Base-by-base conservation (phyloP, 176 grass and related monocot species). In the Oryza australiensis region DNA sequence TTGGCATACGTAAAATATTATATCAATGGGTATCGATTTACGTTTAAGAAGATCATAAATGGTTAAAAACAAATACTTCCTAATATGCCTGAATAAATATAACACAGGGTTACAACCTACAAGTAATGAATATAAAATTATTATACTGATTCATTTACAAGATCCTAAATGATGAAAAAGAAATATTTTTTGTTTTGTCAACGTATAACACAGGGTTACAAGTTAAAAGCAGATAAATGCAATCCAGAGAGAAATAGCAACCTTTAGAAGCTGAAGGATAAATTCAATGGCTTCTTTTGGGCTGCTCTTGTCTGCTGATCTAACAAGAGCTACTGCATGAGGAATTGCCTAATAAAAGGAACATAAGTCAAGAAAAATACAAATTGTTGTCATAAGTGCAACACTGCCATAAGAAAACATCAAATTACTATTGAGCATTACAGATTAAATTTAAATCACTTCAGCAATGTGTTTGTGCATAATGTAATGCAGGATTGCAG, bases 191-290 rank as follows among this genome's bases (percentile, higher is more conserved):
- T 63, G 64, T 28, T 79, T 63, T 72, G 24, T 29, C 34, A 51
- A 27, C 18, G 40, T 70, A 57, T 70, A 57, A 70, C 26, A 57
- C 27, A 66, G 37, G 24, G 15, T 26, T 48, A 72, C 22, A 88
- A 28, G 18, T 75, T 74, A 83, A n/a, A 68, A 81, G 16, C 24
- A 46, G 73, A 28, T 75, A 78, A 85, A 80, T 80, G 67, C 16
- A 72, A 79, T 65, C 32, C 5, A 80, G 43, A 68, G 33, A 83
- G 4, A 13, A 75, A 42, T 49, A 85, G 13, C 30, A 83, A 98
- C 95, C 92, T 98, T 98, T 49, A 98, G 79, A 80, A 98, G 92
- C 76, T 98, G 95, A 70, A 98, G 88, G 85, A 98, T 90, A 84
- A 98, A 98, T 57, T 98, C 93, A 77, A 98, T 91, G 69, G 95